Percentiles rank a stretch among this genome's conserved stretches.
Evolutionary conservation across 148 eudicot genomes (phyloP).

Genomic region (Polygonum aviculare): DNA sequence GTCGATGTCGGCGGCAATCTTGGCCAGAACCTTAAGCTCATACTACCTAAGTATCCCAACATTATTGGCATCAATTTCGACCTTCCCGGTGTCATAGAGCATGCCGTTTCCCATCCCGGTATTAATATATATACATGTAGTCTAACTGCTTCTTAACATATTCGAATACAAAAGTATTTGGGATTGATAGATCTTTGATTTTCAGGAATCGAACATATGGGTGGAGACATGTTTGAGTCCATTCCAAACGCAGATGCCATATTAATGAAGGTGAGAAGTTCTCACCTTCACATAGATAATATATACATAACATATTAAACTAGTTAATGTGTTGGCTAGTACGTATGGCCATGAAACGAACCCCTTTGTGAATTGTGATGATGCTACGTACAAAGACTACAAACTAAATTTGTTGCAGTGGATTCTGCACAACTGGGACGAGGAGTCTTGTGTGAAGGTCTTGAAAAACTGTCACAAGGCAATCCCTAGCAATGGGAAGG

Average conservation of each 20-base stretch:
- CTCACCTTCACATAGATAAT: too few relatives aligned
- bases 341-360: too few relatives aligned
- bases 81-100: conserved; percentile 14
- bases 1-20: conserved; percentile 40
- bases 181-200: background rate
- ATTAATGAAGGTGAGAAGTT: conserved; percentile 23
- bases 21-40: conserved; percentile 23
- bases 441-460: background rate
- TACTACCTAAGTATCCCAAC: conserved; percentile 21
- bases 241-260: too few relatives aligned
- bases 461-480: background rate
- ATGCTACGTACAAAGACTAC: too few relatives aligned
- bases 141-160: too few relatives aligned
- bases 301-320: too few relatives aligned
- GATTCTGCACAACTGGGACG: background rate
- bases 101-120: conserved; percentile 27
- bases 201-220: conserved; percentile 20
- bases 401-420: background rate
- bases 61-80: conserved; percentile 27
- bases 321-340: too few relatives aligned
- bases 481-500: too few relatives aligned
- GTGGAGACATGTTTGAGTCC: conserved; percentile 33
- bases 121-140: too few relatives aligned
- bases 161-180: too few relatives aligned
- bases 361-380: too few relatives aligned